Evolutionary conservation across 495 filamentous ascomycete genomes (phyloP).

Genomic region (Clavariopsis aquatica): DNA sequence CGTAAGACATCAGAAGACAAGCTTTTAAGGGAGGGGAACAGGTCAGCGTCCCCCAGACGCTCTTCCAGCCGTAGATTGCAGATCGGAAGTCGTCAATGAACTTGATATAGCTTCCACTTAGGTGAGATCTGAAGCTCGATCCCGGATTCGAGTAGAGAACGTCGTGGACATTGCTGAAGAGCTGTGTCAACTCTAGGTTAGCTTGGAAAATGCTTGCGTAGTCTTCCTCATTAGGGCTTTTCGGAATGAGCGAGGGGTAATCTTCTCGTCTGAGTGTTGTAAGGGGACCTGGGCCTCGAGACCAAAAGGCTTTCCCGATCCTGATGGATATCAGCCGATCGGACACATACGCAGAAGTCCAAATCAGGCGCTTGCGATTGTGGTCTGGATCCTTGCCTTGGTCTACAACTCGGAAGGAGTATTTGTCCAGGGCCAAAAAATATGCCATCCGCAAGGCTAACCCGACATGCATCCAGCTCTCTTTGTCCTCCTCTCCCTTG

Average conservation of each 20-base stretch:
- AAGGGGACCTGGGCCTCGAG: constrained; percentile 63
- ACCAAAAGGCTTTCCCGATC: constrained; percentile 67
- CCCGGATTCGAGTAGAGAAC: constrained; percentile 66
- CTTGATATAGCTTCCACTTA: constrained; percentile 66
- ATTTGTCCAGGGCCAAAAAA: constrained; percentile 62
- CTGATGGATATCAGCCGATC: constrained; percentile 65
- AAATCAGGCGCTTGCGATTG: constrained; percentile 60
- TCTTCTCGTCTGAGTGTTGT: constrained; percentile 61
- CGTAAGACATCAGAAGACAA: constrained; percentile 61
- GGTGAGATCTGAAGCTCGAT: constrained; percentile 63
- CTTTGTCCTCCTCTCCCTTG: constrained; percentile 65
- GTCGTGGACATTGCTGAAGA: constrained; percentile 69
- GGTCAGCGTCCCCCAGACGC: constrained; percentile 60
- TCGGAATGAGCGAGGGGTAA: constrained; percentile 60
- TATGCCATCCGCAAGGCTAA: constrained; percentile 65
- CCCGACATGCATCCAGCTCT: constrained; percentile 70
- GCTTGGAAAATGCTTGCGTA: constrained; percentile 65
- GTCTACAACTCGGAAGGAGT: constrained; percentile 55
- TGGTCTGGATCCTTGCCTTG: constrained; percentile 49
- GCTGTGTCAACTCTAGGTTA: constrained; percentile 62
- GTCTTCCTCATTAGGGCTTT: constrained; percentile 57
- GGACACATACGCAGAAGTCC: constrained; percentile 66
- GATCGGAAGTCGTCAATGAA: constrained; percentile 67
- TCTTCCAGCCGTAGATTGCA: constrained; percentile 64
- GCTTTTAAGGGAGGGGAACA: constrained; percentile 58